Evolutionary conservation across 257 asterid genomes (phyloP).

Genomic region (Solanum chiquidenum): DNA sequence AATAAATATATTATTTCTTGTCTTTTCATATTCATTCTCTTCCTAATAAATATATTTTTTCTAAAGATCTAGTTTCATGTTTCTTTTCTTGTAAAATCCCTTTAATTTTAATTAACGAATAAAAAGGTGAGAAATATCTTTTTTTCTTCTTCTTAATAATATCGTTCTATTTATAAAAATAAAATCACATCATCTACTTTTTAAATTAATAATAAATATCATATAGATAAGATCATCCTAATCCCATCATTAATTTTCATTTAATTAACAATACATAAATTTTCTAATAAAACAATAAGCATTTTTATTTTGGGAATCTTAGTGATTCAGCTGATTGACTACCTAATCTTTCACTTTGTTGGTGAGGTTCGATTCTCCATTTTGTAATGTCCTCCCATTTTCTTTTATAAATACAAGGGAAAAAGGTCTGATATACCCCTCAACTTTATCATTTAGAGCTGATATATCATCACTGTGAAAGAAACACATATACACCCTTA

Average conservation of each 20-base stretch:
- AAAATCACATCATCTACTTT: background rate
- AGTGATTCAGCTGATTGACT: background rate
- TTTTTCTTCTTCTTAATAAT: background rate
- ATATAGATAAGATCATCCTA: background rate
- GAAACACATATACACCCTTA: background rate
- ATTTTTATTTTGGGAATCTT: no score
- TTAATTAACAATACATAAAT: background rate
- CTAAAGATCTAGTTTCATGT: background rate
- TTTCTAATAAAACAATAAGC: no score
- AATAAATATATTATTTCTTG: background rate
- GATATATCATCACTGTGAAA: no score
- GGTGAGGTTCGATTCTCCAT: background rate
- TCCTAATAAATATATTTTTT: background rate
- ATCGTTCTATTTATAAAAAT: no score
- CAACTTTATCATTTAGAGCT: background rate
- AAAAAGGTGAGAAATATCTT: background rate
- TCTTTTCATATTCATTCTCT: background rate
- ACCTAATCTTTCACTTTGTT: background rate
- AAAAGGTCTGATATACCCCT: no score
- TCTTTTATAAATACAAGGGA: background rate
- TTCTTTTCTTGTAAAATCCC: background rate
- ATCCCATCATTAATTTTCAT: background rate
- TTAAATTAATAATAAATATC: background rate
- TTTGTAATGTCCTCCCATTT: background rate
- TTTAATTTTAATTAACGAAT: no score